Percentiles rank a stretch among this genome's conserved stretches.
phyloP scores from a whole-genome alignment of 139 green algal genomes.

The Pleodorina starrii region DNA sequence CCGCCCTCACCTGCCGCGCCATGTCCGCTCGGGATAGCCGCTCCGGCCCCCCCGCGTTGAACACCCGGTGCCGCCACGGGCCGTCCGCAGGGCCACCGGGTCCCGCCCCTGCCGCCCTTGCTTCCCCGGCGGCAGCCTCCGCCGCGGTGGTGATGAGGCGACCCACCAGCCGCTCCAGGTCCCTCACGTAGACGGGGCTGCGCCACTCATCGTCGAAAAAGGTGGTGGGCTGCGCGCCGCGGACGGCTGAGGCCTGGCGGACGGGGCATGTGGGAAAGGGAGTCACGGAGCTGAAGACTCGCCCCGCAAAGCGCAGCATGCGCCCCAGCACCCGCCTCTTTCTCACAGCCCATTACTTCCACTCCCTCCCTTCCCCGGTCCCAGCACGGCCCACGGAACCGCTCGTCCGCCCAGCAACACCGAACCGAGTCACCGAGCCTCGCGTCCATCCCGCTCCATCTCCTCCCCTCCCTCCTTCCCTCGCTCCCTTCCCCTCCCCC shows the following conservation, averaged over 20 bases:
- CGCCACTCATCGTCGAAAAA: slow-evolving; percentile 70
- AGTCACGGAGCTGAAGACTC: too few species aligned
- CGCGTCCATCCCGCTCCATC: too few species aligned
- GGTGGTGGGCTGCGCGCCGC: slow-evolving; percentile 37
- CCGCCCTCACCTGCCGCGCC: slow-evolving; percentile 65
- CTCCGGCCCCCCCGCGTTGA: slow-evolving; percentile 82
- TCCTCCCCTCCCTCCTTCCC: too few species aligned
- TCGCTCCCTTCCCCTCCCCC: too few species aligned
- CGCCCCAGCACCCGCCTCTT: background rate
- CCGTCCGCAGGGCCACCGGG: background rate
- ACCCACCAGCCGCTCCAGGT: slow-evolving; percentile 44
- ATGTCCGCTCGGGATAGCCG: slow-evolving; percentile 82
- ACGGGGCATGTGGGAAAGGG: background rate
- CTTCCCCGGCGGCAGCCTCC: background rate
- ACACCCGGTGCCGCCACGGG: slow-evolving; percentile 40
- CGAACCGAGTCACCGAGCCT: too few species aligned
- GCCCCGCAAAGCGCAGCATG: background rate
- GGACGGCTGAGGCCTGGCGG: slow-evolving; percentile 24
- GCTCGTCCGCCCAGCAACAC: too few species aligned
- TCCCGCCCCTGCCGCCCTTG: background rate
- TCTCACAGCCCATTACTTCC: too few species aligned
- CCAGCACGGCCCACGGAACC: too few species aligned
- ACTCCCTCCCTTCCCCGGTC: too few species aligned
- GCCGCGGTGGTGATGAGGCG: background rate
- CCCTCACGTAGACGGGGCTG: slow-evolving; percentile 53